Conservation (phyloP, 345 rosid species). For the Crucihimalaya himalaica region DNA sequence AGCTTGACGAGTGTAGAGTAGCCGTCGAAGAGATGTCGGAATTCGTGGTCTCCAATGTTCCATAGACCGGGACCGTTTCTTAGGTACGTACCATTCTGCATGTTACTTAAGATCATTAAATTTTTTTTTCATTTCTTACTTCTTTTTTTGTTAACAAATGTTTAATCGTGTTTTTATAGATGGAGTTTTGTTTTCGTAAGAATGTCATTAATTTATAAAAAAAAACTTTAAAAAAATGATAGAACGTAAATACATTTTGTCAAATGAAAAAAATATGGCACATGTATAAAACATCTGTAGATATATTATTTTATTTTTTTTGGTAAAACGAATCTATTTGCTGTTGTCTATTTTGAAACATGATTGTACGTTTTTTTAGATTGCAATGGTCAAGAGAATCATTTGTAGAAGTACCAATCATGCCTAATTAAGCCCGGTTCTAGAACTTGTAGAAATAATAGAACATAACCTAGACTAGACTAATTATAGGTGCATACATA, state of each 20-base stretch:
- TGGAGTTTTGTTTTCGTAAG: too few relatives aligned
- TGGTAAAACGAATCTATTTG: not conserved
- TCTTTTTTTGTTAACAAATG: too few relatives aligned
- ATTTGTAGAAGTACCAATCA: not conserved
- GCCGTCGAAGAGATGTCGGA: slow-evolving; percentile 97
- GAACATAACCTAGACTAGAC: not conserved
- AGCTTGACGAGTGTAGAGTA: slow-evolving; percentile 80
- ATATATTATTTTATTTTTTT: not conserved
- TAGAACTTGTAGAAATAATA: not conserved
- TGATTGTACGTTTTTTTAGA: not conserved
- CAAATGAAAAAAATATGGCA: not conserved
- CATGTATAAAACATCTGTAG: not conserved
- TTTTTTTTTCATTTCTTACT: not conserved
- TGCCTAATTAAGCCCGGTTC: not conserved
- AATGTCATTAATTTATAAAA: not conserved
- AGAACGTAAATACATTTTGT: not conserved
- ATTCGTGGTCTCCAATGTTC: slow-evolving; percentile 75
- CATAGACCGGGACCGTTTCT: slow-evolving; percentile 95
- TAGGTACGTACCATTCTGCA: slow-evolving; percentile 91
- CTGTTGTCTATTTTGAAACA: slow-evolving; percentile 1
- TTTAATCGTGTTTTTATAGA: too few relatives aligned
- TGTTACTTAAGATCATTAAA: slow-evolving; percentile 8
- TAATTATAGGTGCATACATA: not conserved
- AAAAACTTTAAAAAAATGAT: not conserved
- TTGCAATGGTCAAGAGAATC: not conserved